phyloP scores from a whole-genome alignment of 2,329 filamentous ascomycete species.

The Aspergillus sp. region DNA sequence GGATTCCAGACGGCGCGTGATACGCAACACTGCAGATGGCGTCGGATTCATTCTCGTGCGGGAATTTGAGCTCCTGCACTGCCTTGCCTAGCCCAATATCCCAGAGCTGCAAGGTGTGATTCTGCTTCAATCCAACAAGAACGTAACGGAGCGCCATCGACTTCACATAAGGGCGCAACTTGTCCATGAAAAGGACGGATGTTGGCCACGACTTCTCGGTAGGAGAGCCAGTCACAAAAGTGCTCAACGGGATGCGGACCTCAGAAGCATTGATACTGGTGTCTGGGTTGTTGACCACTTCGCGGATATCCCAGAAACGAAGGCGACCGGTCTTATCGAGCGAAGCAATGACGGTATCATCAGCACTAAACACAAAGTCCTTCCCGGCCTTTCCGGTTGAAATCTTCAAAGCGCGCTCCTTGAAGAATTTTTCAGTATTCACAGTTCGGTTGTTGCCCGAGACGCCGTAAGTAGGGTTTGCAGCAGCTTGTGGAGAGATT shows the following conservation, averaged over 20 bases:
- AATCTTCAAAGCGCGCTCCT: conserved; percentile 86
- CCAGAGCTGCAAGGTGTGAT: conserved; percentile 97
- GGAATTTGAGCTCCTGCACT: conserved; percentile 94
- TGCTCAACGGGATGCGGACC: conserved; percentile 82
- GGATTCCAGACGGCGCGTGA: conserved; percentile 86
- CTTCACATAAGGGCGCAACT: conserved; percentile 89
- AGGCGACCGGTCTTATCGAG: conserved; percentile 95
- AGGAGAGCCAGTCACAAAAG: conserved; percentile 80
- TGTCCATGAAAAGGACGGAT: conserved; percentile 93
- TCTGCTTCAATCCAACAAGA: conserved; percentile 97
- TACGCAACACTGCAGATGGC: conserved; percentile 98
- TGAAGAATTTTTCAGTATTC: conserved; percentile 83
- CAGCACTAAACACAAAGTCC: conserved; percentile 96
- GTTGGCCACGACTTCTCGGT: conserved; percentile 96
- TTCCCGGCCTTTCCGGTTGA: conserved; percentile 97
- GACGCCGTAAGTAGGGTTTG: conserved; percentile 49
- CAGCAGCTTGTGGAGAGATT: conserved; percentile 63
- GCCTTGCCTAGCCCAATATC: conserved; percentile 92
- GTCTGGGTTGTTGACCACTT: conserved; percentile 60
- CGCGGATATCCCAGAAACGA: conserved; percentile 96
- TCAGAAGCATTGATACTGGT: conserved; percentile 60
- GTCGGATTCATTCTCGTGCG: conserved; percentile 92
- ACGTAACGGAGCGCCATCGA: conserved; percentile 89
- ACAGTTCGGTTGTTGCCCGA: conserved; percentile 60
- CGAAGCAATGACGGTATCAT: conserved; percentile 90